These are phyloP conservation scores for Aspergillus persii DNA, from an alignment of 2,329 filamentous ascomycete species.

Conservation along the genomic window DNA sequence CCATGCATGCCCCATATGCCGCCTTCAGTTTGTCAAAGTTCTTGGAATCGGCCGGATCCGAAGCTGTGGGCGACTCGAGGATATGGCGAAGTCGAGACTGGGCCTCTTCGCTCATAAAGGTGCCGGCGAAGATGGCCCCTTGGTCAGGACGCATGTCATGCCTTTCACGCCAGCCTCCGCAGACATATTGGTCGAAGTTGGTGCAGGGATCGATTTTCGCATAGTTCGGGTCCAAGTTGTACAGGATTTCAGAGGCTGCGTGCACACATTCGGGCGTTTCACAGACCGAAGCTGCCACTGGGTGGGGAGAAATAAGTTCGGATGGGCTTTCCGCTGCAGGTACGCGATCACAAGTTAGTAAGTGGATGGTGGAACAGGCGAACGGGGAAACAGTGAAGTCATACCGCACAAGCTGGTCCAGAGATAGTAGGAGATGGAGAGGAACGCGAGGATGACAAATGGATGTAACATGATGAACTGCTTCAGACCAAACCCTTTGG, in stretches of 20 bases:
- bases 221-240: conserved; percentile 62
- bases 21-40: conserved; percentile 67
- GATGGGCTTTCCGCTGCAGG: conserved; percentile 8
- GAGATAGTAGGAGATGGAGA: conserved; percentile 7
- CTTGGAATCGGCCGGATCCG: conserved; percentile 31
- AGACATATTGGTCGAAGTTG: conserved; percentile 67
- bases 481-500: neutral
- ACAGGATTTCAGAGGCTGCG: conserved; percentile 61
- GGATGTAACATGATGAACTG: neutral
- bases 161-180: conserved; percentile 63
- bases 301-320: conserved; percentile 13
- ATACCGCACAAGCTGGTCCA: conserved; percentile 10
- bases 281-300: conserved; percentile 42
- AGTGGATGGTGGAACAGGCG: neutral
- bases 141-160: conserved; percentile 67
- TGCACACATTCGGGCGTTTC: conserved; percentile 61
- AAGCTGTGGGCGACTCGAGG: conserved; percentile 51
- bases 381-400: neutral
- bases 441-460: neutral
- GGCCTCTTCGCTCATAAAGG: conserved; percentile 60
- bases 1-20: conserved; percentile 65
- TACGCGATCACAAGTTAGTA: neutral
- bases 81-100: conserved; percentile 61
- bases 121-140: conserved; percentile 58
- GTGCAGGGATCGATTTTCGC: conserved; percentile 64